Evolutionary conservation across 768 basidiomycete species (phyloP).

Genomic region (Dacryopinax primogenitus): DNA sequence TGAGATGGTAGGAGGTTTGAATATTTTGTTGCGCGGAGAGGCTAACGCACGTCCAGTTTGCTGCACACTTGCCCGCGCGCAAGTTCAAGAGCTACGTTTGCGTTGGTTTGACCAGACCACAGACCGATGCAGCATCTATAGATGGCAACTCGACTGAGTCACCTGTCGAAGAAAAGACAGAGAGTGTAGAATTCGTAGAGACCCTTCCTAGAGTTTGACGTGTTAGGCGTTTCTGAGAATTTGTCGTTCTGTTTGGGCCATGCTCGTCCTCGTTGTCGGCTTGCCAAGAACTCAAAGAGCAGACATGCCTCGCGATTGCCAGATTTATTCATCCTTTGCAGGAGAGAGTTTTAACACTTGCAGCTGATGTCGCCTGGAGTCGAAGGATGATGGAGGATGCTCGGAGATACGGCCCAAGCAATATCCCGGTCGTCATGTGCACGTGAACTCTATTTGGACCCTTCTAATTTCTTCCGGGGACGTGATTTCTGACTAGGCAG

Average conservation of each 20-base stretch:
- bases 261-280: no score
- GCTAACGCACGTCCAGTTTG: neutral
- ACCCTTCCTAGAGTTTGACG: neutral
- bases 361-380: no score
- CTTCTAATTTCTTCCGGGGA: no score
- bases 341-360: no score
- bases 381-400: no score
- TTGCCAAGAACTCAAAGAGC: no score
- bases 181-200: neutral
- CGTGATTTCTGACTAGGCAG: no score
- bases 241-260: no score
- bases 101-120: neutral
- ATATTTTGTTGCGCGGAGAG: neutral
- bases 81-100: conserved; percentile 5
- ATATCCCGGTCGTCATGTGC: no score
- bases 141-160: neutral
- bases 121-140: neutral
- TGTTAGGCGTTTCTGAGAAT: neutral
- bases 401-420: no score
- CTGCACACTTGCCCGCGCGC: neutral
- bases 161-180: neutral
- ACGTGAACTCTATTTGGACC: no score
- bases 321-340: neutral
- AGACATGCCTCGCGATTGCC: no score
- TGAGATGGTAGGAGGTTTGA: neutral